Evolutionary conservation across 2,329 filamentous ascomycete species (phyloP).

Genomic region (Thielaviopsis ethacetica): DNA sequence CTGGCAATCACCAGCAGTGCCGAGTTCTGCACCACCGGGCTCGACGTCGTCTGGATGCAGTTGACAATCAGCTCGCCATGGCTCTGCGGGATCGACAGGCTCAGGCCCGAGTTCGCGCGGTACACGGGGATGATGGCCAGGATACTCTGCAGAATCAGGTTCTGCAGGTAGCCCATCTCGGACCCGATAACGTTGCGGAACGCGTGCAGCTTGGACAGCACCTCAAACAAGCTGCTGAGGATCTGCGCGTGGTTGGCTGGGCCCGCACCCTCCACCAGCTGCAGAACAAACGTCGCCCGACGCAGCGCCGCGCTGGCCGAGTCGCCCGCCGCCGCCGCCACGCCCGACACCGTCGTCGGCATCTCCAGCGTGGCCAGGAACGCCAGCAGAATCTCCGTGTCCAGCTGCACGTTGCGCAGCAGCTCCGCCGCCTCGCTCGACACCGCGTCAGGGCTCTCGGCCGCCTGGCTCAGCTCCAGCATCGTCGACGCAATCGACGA

Average conservation of each 20-base stretch:
- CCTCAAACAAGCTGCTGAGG: conserved; percentile 62
- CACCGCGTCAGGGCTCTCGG: conserved; percentile 17
- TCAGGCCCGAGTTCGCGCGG: conserved; percentile 41
- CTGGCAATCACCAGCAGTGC: conserved; percentile 77
- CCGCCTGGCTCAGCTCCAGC: conserved; percentile 41
- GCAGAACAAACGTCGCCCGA: conserved; percentile 72
- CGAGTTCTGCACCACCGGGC: conserved; percentile 83
- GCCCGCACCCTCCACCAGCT: conserved; percentile 68
- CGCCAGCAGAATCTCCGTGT: conserved; percentile 51
- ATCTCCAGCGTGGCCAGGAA: conserved; percentile 63
- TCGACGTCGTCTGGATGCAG: conserved; percentile 81
- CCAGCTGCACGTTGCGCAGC: conserved; percentile 55
- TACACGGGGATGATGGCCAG: conserved; percentile 69
- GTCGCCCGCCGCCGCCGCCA: conserved; percentile 38
- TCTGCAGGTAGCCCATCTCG: conserved; percentile 80
- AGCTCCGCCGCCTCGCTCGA: conserved; percentile 49
- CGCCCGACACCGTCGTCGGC: conserved; percentile 54
- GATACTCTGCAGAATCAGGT: conserved; percentile 65
- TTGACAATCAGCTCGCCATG: conserved; percentile 85
- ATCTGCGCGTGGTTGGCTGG: conserved; percentile 62
- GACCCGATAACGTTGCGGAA: conserved; percentile 68
- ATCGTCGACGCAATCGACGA: conserved; percentile 44
- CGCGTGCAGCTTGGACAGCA: conserved; percentile 74
- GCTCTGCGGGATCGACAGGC: conserved; percentile 53
- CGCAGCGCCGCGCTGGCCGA: conserved; percentile 38